A percentile compares a stretch with the other conserved stretches of the same genome.
These are phyloP conservation scores for Zea luxurians DNA, from an alignment of 176 grass and related monocot species.

Conservation along the genomic window DNA sequence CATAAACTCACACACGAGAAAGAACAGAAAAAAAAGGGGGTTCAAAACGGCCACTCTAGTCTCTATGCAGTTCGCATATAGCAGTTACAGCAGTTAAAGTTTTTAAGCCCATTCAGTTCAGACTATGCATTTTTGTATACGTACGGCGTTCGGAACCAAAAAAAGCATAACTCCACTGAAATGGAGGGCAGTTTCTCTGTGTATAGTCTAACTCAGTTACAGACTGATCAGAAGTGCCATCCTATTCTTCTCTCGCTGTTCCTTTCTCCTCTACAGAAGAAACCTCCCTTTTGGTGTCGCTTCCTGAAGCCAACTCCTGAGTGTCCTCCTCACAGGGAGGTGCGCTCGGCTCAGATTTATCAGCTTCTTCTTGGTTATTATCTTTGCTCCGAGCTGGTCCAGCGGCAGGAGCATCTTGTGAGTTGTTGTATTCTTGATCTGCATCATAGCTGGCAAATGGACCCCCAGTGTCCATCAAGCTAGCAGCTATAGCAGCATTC, in stretches of 20 bases:
- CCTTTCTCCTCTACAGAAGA: conserved; percentile 40
- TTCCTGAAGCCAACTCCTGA: conserved; percentile 38
- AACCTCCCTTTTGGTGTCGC: conserved; percentile 15
- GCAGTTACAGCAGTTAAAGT: conserved; percentile 17
- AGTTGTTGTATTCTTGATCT: conserved; percentile 19
- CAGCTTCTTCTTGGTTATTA: conserved; percentile 28
- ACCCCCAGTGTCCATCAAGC: conserved; percentile 62
- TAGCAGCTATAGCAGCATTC: conserved; percentile 89
- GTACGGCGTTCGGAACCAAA: conserved; percentile 18
- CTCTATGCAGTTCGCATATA: conserved; percentile 47
- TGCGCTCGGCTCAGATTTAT: conserved; percentile 30
- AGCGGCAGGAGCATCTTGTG: conserved; percentile 1
- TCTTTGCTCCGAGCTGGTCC: conserved; percentile 30
- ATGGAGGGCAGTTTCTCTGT: conserved; percentile 38
- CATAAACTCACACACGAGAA: not conserved
- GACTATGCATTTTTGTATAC: conserved; percentile 44
- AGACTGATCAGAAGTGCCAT: conserved; percentile 14
- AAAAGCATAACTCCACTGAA: conserved; percentile 24
- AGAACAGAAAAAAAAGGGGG: not conserved
- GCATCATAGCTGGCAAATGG: conserved; percentile 17
- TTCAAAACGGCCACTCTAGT: conserved; percentile 37
- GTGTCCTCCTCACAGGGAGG: not conserved
- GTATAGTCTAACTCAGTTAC: conserved; percentile 41
- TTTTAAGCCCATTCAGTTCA: conserved; percentile 35
- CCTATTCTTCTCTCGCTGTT: conserved; percentile 32